These are phyloP conservation scores for Entophlyctis helioformis DNA, from an alignment of 192 early-diverging fungal genomes.

Conservation along the genomic window DNA sequence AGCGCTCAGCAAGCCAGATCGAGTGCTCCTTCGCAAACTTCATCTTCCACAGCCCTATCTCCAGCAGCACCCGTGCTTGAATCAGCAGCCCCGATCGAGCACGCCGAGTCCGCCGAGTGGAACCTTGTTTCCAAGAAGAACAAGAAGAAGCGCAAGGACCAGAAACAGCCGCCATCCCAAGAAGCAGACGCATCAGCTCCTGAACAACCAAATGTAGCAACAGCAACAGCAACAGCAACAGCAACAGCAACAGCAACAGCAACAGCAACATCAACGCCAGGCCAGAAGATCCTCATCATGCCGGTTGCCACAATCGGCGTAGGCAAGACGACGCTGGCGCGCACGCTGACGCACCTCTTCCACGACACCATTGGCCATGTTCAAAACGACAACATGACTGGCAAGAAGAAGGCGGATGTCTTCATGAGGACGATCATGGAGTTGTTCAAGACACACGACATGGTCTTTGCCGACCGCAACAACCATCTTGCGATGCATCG, in stretches of 20 bases:
- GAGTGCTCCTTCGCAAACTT: no score
- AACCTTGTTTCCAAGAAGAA: no score
- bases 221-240: neutral
- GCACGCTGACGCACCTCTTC: constrained; percentile 10
- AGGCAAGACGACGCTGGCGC: constrained; percentile 47
- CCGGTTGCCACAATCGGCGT: constrained; percentile 72
- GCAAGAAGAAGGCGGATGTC: constrained; percentile 31
- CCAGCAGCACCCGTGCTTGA: no score
- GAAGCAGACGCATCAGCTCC: neutral
- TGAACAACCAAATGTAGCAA: neutral
- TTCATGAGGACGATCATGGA: constrained; percentile 51
- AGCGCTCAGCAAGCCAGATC: no score
- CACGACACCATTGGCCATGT: constrained; percentile 45
- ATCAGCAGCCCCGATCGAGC: no score
- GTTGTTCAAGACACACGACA: constrained; percentile 34
- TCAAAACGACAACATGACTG: constrained; percentile 68
- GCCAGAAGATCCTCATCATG: constrained; percentile 31
- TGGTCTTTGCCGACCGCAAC: constrained; percentile 75
- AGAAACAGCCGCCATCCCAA: neutral
- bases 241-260: neutral
- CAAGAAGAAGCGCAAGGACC: constrained; percentile 4
- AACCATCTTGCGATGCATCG: constrained; percentile 53
- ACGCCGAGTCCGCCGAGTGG: no score
- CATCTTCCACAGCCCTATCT: no score
- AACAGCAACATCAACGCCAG: neutral